Evolutionary conservation across 345 rosid species (phyloP), one percentile per base, ranked within the genome.

Genomic region (Rhodamnia argentea): DNA sequence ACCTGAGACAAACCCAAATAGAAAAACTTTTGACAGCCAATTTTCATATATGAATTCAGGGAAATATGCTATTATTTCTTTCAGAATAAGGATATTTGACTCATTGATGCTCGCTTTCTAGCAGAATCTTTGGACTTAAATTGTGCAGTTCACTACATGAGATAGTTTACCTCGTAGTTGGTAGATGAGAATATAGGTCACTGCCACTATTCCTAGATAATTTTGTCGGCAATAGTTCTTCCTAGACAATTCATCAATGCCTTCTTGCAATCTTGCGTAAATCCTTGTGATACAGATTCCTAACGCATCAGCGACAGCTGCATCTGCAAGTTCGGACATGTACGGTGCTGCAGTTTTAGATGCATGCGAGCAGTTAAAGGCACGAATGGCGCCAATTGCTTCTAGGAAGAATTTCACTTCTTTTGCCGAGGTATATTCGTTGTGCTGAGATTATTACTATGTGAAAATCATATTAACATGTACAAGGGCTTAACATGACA

Each of bases 301-400:
- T 18, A 97, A 96, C 87, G 87, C 99, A 52, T 94, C 99, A 8
- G 96, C 99, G 27, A 97, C 99, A 55, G 98, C 98, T 81, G 99
- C 98, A 86, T 97, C 99, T 87, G 99, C 97, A 83, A 97, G 99
- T 92, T 97, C 99, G 29, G 99, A 97, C 90, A 90, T 97, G 94
- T 95, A 97, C 62, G 98, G 98, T 70, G 95, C 98, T 86, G 99
- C 99, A 52, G 95, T 94, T 60, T 90, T 97, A 94, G 98, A 97
- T 88, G 98, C 99, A 13, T 96, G 99, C 42, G 93, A 94, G 91
- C 98, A 96, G 90, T 95, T 97, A 86, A 92, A 94, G 89, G 98
- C 95, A 37, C 90, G 98, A 22, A 95, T 97, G 96, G 98, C 93
- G 70, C 98, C 98, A 42, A 86, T 97, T 88, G 94, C 98, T 87